A percentile compares a stretch with the other conserved stretches of the same genome.
Conservation (phyloP, 805 yeast species). For the Barnettozyma sp. region DNA sequence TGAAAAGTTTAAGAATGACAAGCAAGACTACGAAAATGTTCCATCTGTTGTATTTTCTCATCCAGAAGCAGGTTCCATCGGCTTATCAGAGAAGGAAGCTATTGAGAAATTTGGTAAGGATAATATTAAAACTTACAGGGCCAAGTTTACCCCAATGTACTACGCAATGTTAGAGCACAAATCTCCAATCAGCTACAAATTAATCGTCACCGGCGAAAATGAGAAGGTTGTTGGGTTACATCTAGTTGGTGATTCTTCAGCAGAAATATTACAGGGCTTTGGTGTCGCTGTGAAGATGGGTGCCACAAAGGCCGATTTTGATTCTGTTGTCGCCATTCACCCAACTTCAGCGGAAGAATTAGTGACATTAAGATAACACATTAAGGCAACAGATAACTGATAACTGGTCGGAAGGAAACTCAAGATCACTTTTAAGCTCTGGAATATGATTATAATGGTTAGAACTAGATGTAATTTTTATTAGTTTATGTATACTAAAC, state of each 20-base stretch:
- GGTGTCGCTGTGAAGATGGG: slow-evolving; percentile 99
- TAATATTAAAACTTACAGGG: slow-evolving; percentile 71
- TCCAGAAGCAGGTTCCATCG: slow-evolving; percentile 95
- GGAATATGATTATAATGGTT: too few species aligned
- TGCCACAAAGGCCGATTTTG: slow-evolving; percentile 94
- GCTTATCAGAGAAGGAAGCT: slow-evolving; percentile 77
- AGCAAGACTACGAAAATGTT: slow-evolving; percentile 78
- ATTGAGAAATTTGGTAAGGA: slow-evolving; percentile 70
- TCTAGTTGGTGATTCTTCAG: slow-evolving; percentile 81
- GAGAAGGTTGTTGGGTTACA: slow-evolving; percentile 96
- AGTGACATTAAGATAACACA: slow-evolving; percentile 59
- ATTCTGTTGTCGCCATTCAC: slow-evolving; percentile 94
- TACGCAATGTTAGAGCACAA: slow-evolving; percentile 77
- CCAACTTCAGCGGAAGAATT: slow-evolving; percentile 98
- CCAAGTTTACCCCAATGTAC: slow-evolving; percentile 87
- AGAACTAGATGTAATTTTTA: slow-evolving; percentile 10
- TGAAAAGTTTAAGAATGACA: slow-evolving; percentile 56
- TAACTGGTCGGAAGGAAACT: background rate
- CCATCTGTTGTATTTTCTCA: slow-evolving; percentile 98
- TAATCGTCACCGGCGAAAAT: slow-evolving; percentile 67
- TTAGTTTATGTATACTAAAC: slow-evolving; percentile 3
- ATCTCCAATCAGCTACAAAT: slow-evolving; percentile 81
- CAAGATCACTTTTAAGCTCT: too few species aligned
- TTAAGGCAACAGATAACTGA: too few species aligned
- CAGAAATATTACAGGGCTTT: slow-evolving; percentile 95